These are phyloP conservation scores for Garcia nutans DNA, from an alignment of 345 rosid species.

Conservation along the genomic window DNA sequence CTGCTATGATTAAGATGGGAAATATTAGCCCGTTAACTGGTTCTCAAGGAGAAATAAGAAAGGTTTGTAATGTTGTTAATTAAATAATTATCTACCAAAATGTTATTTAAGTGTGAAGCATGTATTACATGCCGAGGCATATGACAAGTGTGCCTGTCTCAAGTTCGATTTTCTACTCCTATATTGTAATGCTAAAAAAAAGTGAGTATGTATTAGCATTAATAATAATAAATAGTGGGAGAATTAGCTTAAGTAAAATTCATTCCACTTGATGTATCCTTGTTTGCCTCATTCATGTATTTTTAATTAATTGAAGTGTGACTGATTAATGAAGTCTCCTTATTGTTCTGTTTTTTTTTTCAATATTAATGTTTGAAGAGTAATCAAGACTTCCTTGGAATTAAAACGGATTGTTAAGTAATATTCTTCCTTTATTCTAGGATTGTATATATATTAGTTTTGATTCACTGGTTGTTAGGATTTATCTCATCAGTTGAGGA, in stretches of 20 bases:
- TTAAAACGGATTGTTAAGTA: no score
- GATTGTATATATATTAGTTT: no score
- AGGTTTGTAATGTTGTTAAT: not conserved
- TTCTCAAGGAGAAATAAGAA: not conserved
- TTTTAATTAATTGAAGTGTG: not conserved
- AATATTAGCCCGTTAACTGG: not conserved
- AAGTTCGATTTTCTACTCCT: no score
- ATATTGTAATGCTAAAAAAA: no score
- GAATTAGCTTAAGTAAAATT: not conserved
- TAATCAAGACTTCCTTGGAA: no score
- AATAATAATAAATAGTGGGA: conserved; percentile 4
- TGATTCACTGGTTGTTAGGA: no score
- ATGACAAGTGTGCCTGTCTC: no score
- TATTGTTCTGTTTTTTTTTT: not conserved
- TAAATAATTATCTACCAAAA: not conserved
- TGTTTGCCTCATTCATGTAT: not conserved
- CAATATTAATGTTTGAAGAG: not conserved
- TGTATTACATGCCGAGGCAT: no score
- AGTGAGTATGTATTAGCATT: not conserved
- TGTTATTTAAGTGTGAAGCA: not conserved
- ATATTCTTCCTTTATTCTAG: no score
- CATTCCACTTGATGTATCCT: not conserved
- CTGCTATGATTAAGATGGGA: conserved; percentile 1
- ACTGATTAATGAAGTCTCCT: not conserved
- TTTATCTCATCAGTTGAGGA: no score